A percentile compares a stretch with the other conserved stretches of the same genome.
Conservation (phyloP, 2,329 filamentous ascomycete species). For the Ascochyta lentis region DNA sequence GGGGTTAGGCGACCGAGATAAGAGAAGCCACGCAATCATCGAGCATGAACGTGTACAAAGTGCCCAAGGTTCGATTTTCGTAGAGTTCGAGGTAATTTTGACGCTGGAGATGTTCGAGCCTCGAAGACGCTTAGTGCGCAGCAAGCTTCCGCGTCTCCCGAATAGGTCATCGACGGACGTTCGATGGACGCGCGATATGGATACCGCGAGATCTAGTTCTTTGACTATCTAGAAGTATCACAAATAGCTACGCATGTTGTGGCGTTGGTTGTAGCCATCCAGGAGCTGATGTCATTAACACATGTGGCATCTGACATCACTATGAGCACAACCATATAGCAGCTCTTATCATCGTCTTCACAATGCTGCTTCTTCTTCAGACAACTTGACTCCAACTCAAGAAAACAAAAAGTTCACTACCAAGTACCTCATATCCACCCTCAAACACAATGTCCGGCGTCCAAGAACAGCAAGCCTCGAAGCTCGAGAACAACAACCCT, state of each 20-base stretch:
- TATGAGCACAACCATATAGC: neutral
- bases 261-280: neutral
- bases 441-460: neutral
- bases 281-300: slow-evolving; percentile 6
- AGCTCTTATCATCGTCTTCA: neutral
- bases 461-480: slow-evolving; percentile 8
- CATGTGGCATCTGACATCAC: slow-evolving; percentile 5
- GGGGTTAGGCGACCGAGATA: neutral
- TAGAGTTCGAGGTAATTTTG: neutral
- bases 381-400: neutral
- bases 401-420: neutral
- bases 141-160: neutral
- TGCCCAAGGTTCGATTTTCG: neutral
- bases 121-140: neutral
- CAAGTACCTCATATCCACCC: neutral
- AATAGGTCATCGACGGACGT: neutral
- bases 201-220: neutral
- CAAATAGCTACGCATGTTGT: neutral
- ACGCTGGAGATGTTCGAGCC: neutral
- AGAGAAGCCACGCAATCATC: neutral
- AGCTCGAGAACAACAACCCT: slow-evolving; percentile 10
- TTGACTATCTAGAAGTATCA: neutral
- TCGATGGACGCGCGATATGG: neutral
- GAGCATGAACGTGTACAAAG: neutral
- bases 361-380: neutral